Conservation (phyloP, 352 stramenopile species). For the Globisporangium abappressorium region DNA sequence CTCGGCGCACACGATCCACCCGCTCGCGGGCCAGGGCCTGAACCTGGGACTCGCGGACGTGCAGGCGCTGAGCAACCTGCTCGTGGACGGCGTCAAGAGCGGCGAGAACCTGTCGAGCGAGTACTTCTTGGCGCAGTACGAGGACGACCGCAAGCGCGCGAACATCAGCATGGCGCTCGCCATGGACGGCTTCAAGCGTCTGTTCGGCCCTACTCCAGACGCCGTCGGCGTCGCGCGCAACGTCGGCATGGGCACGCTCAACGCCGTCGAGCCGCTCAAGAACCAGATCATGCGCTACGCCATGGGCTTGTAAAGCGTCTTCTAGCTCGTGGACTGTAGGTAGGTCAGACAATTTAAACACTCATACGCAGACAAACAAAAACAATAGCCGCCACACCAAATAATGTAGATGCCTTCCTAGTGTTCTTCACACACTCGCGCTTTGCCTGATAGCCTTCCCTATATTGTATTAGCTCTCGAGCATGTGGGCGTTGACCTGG, state of each 20-base stretch:
- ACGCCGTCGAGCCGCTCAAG: slow-evolving; percentile 86
- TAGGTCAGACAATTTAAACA: neutral
- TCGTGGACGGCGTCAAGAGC: slow-evolving; percentile 73
- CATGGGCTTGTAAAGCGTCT: slow-evolving; percentile 69
- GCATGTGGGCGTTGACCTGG: slow-evolving; percentile 58
- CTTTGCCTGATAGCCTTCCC: neutral
- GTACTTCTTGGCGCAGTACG: slow-evolving; percentile 83
- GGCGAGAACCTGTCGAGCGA: slow-evolving; percentile 77
- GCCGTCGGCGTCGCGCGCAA: slow-evolving; percentile 73
- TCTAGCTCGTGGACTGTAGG: neutral
- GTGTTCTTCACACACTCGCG: neutral
- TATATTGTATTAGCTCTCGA: neutral
- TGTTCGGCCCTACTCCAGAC: slow-evolving; percentile 77
- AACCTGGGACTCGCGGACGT: slow-evolving; percentile 95
- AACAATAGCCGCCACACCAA: slow-evolving; percentile 13
- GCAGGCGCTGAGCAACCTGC: slow-evolving; percentile 60
- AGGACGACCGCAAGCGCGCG: slow-evolving; percentile 81
- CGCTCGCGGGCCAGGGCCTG: slow-evolving; percentile 93
- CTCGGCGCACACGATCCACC: slow-evolving; percentile 95
- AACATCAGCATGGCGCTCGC: slow-evolving; percentile 82
- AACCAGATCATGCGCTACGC: slow-evolving; percentile 89
- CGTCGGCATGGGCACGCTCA: slow-evolving; percentile 84
- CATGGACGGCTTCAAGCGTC: slow-evolving; percentile 89
- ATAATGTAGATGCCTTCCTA: slow-evolving; percentile 15
- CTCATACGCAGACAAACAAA: too few relatives aligned